Percentiles rank a stretch among this genome's conserved stretches.
These are phyloP conservation scores for Colletotrichum orchidophilum DNA, from an alignment of 2,329 filamentous ascomycete genomes.

Conservation along the genomic window DNA sequence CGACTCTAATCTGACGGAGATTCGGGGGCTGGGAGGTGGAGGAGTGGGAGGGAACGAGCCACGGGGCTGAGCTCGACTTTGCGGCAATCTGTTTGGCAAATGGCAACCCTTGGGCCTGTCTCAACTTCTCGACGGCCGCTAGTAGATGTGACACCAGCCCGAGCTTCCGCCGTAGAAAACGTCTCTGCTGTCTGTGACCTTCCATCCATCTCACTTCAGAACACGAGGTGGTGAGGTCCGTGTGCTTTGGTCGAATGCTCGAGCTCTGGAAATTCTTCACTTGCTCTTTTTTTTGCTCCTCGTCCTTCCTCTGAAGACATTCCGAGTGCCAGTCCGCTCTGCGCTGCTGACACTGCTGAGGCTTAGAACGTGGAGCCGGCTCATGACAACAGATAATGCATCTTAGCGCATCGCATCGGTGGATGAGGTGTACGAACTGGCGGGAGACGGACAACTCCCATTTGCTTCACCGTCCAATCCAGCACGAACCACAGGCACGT, in stretches of 20 bases:
- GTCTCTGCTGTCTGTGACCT: constrained; percentile 13
- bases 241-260: constrained; percentile 8
- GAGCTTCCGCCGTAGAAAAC: constrained; percentile 29
- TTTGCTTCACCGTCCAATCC: constrained; percentile 31
- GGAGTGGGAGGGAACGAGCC: constrained; percentile 7
- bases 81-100: neutral
- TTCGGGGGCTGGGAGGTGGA: neutral
- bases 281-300: neutral
- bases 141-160: constrained; percentile 31
- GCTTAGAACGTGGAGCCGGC: neutral
- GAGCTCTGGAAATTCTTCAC: neutral
- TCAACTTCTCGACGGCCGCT: constrained; percentile 14
- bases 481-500: constrained; percentile 13
- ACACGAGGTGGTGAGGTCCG: constrained; percentile 25
- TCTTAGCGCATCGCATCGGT: constrained; percentile 1
- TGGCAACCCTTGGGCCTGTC: constrained; percentile 21
- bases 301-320: neutral
- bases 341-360: neutral
- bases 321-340: constrained; percentile 11
- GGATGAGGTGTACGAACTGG: constrained; percentile 22
- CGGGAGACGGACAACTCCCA: constrained; percentile 20
- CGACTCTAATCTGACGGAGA: constrained; percentile 11
- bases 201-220: constrained; percentile 15
- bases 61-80: neutral
- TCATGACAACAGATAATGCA: constrained; percentile 19